Evolutionary conservation across 768 basidiomycete species (phyloP).

Genomic region (Serpula lacrymans): DNA sequence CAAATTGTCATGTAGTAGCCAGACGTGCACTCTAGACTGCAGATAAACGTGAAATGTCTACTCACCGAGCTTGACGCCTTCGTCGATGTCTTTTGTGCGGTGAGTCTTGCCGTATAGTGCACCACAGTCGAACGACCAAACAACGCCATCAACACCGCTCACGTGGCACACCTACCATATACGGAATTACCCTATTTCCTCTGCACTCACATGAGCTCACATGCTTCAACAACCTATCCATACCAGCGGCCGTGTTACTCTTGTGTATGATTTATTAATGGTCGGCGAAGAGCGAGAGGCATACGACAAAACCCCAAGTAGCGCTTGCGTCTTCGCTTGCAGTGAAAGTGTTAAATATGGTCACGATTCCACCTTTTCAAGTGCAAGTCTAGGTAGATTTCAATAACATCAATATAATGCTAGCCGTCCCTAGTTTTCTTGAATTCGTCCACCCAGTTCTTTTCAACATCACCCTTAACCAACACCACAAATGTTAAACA

Average conservation of each 20-base stretch:
- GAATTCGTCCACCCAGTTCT: constrained; percentile 85
- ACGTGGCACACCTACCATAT: constrained; percentile 1
- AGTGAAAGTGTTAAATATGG: too few relatives aligned
- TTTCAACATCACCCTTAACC: constrained; percentile 73
- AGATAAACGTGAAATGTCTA: constrained; percentile 34
- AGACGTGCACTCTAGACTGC: constrained; percentile 8
- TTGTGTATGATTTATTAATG: too few relatives aligned
- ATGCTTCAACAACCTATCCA: too few relatives aligned
- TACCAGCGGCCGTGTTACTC: too few relatives aligned
- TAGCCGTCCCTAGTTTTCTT: constrained; percentile 51
- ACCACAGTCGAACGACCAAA: constrained; percentile 22
- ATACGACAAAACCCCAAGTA: too few relatives aligned
- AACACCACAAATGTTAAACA: constrained; percentile 78
- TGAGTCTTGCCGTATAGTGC: constrained; percentile 7
- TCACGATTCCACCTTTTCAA: too few relatives aligned
- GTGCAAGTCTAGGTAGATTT: too few relatives aligned
- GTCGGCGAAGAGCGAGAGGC: too few relatives aligned
- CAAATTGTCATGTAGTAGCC: constrained; percentile 18
- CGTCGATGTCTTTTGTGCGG: constrained; percentile 37
- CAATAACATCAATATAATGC: constrained; percentile 8
- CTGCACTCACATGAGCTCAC: too few relatives aligned
- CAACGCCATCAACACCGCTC: constrained; percentile 19
- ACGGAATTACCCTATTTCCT: too few relatives aligned
- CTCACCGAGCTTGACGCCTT: constrained; percentile 71
- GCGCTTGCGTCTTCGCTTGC: too few relatives aligned